A percentile compares a stretch with the other conserved stretches of the same genome.
These are phyloP conservation scores for Fusarium agapanthi DNA, from an alignment of 2,329 filamentous ascomycete species.

Conservation along the genomic window DNA sequence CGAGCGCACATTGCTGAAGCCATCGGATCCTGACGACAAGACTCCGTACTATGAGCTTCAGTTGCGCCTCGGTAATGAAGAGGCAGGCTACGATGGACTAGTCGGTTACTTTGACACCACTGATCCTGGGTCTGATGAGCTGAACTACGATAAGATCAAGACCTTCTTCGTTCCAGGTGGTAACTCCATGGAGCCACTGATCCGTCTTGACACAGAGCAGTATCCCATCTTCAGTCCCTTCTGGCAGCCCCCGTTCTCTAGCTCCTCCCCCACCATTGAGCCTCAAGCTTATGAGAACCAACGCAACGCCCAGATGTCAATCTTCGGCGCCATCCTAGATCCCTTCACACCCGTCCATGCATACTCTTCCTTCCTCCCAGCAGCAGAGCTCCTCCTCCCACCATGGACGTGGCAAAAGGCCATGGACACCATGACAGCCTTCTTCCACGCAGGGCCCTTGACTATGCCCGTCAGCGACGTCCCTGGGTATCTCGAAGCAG, in stretches of 20 bases:
- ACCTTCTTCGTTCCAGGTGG: constrained; percentile 38
- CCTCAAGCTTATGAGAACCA: not conserved
- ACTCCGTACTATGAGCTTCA: constrained; percentile 46
- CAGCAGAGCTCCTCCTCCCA: constrained; percentile 41
- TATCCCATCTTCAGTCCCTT: constrained; percentile 43
- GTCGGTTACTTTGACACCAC: constrained; percentile 50
- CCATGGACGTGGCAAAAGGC: constrained; percentile 50
- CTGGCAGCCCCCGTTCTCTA: constrained; percentile 29
- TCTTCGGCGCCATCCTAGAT: constrained; percentile 48
- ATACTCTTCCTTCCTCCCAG: constrained; percentile 48
- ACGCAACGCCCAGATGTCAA: constrained; percentile 19
- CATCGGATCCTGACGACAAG: not conserved
- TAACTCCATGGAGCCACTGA: not conserved
- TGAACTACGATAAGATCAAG: constrained; percentile 40
- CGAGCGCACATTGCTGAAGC: not conserved
- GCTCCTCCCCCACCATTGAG: not conserved
- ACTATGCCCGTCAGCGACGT: constrained; percentile 37
- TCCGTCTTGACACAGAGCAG: not conserved
- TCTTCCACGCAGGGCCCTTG: constrained; percentile 51
- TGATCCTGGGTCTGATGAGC: not conserved
- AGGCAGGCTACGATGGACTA: constrained; percentile 49
- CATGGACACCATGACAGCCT: constrained; percentile 51
- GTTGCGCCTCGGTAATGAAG: constrained; percentile 49
- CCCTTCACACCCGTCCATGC: constrained; percentile 50
- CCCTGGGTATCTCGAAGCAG: not conserved